Evolutionary conservation across 31 red algal species (phyloP), one percentile per base, ranked within the genome.

Genomic region (Odonthalia washingtoniensis): DNA sequence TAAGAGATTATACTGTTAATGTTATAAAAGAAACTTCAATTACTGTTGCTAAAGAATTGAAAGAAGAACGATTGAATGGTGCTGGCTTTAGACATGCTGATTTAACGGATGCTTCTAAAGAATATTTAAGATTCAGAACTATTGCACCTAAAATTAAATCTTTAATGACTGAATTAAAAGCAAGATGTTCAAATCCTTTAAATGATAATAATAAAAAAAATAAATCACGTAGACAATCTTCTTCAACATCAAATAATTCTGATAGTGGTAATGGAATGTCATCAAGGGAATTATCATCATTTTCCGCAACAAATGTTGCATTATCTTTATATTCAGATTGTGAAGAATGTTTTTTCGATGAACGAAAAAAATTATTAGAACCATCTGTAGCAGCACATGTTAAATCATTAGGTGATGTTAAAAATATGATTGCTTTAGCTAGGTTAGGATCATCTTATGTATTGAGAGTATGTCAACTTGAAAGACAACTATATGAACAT

Each of bases 301-400:
- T 83, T 60, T 85, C 81, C n/a, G 79, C 92, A 3, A 77, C 86
- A 24, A 77, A 38, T 35, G 64, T 69, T 30, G 92, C 92, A 2
- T 57, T 95, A 1, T 77, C 65, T 12, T 70, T 95, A 1, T 89
- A 88, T 64, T 43, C 77, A 5, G 90, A 97, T 34, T 97, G 95
- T 53, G 95, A 90, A 62, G 90, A 90, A 76, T 85, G 80, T 65
- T 97, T 91, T 73, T 84, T 94, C 35, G 85, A 90, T 26, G 69
- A 93, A 57, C 83, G 94, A 26, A 90, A 91, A 38, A 83, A 74
- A 3, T 73, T 96, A 36, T 68, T 96, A 61, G 80, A 83, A 39
- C 89, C 94, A 32, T 83, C 89, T 1, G 84, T 91, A 30, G 49
- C 84, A 1, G 94, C 88, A 36, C 94, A 96, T 57, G 61, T 88